phyloP scores from a whole-genome alignment of 2,329 filamentous ascomycete species.

The Alternaria tenuissima region DNA sequence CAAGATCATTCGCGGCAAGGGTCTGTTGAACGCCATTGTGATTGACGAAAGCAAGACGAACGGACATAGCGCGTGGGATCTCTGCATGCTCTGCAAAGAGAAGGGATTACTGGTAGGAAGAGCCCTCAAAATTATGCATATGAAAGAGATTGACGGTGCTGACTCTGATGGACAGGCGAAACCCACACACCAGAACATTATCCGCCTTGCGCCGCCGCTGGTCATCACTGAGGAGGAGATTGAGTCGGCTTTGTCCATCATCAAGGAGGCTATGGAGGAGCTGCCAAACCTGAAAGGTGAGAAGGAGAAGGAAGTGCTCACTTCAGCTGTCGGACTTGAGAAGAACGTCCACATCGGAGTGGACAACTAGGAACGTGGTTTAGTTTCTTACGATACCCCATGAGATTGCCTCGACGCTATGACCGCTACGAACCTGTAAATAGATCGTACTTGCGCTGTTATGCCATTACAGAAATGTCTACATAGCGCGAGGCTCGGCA shows the following conservation, averaged over 20 bases:
- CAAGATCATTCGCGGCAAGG: constrained; percentile 85
- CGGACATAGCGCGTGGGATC: constrained; percentile 91
- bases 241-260: constrained; percentile 77
- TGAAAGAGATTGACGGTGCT: constrained; percentile 37
- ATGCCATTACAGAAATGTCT: background rate
- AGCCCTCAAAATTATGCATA: constrained; percentile 53
- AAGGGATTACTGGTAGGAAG: constrained; percentile 86
- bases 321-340: constrained; percentile 50
- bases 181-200: constrained; percentile 98
- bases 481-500: background rate
- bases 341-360: constrained; percentile 68
- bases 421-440: background rate
- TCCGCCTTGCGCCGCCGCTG: constrained; percentile 93
- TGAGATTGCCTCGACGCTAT: background rate
- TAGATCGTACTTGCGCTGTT: background rate
- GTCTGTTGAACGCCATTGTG: constrained; percentile 92
- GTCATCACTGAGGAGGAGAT: constrained; percentile 93
- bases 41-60: constrained; percentile 89
- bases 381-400: constrained; percentile 27
- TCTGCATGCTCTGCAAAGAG: constrained; percentile 93
- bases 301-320: constrained; percentile 62
- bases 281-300: constrained; percentile 73
- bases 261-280: constrained; percentile 81
- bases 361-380: constrained; percentile 57
- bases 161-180: constrained; percentile 73